phyloP scores from a whole-genome alignment of 1,284 basidiomycete species.

The Cutaneotrichosporon cavernicola region DNA sequence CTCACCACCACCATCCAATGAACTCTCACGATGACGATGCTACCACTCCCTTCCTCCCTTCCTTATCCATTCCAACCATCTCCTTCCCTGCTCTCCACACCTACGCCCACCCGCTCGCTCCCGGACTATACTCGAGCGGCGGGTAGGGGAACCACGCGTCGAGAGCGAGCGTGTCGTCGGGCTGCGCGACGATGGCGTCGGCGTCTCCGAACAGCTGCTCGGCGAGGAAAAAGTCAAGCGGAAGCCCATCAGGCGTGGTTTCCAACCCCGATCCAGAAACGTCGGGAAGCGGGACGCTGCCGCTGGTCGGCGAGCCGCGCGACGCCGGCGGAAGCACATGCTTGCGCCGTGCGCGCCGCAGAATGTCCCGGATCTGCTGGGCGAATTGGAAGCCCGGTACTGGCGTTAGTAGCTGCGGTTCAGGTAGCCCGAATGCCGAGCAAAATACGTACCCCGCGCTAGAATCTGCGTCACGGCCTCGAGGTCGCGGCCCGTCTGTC shows the following conservation, averaged over 20 bases:
- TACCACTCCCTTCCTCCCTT: no score
- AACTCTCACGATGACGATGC: neutral
- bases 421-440: no score
- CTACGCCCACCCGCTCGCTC: neutral
- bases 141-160: conserved; percentile 47
- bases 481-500: conserved; percentile 43
- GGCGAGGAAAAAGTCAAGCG: conserved; percentile 43
- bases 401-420: conserved; percentile 14
- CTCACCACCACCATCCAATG: neutral
- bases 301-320: neutral
- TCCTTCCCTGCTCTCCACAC: neutral
- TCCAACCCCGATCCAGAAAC: neutral
- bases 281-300: neutral
- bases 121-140: conserved; percentile 27
- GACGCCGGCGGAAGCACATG: conserved; percentile 38
- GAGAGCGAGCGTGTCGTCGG: conserved; percentile 29
- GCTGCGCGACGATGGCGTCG: neutral
- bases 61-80: neutral
- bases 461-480: conserved; percentile 40
- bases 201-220: conserved; percentile 36
- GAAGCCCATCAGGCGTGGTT: neutral
- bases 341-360: conserved; percentile 35
- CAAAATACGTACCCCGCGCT: conserved; percentile 28
- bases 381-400: conserved; percentile 49
- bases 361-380: conserved; percentile 37